These are phyloP conservation scores for Scenedesmus sp. DNA, from an alignment of 163 green algal genomes.

Conservation along the genomic window DNA sequence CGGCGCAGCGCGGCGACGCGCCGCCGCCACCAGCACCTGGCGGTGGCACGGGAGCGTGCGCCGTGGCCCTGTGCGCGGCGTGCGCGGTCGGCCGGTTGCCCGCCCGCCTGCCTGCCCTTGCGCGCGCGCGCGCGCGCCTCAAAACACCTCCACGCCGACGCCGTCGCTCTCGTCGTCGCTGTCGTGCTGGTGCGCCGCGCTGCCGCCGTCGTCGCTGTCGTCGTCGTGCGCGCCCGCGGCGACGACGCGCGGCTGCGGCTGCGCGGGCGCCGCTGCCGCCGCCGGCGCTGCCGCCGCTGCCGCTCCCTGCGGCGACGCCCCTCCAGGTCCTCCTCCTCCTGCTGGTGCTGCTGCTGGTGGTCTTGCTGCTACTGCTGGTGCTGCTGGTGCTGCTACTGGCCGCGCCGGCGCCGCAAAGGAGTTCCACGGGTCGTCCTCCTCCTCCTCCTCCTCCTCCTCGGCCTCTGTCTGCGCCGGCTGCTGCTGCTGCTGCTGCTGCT, in stretches of 20 bases:
- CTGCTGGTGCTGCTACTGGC: not conserved
- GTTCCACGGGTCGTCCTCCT: constrained; percentile 28
- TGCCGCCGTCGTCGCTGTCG: constrained; percentile 16
- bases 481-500: constrained; percentile 1
- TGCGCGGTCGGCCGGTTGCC: too few relatives aligned
- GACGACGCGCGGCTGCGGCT: too few relatives aligned
- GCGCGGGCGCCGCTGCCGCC: not conserved
- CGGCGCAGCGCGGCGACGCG: too few relatives aligned
- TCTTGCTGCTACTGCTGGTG: constrained; percentile 1
- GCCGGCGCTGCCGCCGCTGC: not conserved
- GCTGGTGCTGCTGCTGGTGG: not conserved
- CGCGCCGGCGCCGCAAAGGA: constrained; percentile 16
- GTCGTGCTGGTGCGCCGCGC: not conserved
- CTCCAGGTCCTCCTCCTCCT: not conserved
- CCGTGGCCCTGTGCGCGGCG: too few relatives aligned
- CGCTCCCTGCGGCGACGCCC: not conserved
- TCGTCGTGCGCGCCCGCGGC: constrained; percentile 6
- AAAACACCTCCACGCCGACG: constrained; percentile 41
- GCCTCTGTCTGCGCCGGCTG: constrained; percentile 5
- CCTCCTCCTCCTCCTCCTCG: constrained; percentile 21
- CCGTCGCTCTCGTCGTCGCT: constrained; percentile 44
- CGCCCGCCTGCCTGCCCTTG: too few relatives aligned
- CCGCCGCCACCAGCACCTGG: too few relatives aligned
- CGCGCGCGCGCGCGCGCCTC: too few relatives aligned
- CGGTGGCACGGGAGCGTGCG: too few relatives aligned